phyloP scores from a whole-genome alignment of 2,329 filamentous ascomycete species.

The Capronia americana region DNA sequence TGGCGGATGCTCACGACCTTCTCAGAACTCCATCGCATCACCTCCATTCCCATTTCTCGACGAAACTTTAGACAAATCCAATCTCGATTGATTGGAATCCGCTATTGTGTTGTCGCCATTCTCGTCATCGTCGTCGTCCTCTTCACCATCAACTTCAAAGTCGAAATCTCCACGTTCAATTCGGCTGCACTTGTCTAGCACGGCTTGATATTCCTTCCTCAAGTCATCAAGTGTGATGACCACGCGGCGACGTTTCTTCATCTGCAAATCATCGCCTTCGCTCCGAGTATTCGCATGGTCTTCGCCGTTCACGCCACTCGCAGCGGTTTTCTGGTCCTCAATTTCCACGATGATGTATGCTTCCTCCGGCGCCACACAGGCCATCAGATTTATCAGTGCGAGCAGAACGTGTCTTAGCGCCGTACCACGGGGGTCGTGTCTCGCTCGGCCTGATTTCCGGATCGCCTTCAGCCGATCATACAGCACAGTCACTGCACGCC shows the following conservation, averaged over 20 bases:
- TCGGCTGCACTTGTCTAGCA: conserved; percentile 85
- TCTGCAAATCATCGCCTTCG: conserved; percentile 1
- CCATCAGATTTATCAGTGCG: conserved; percentile 90
- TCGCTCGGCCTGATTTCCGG: conserved; percentile 42
- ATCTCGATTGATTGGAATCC: conserved; percentile 26
- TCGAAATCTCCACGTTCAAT: conserved; percentile 91
- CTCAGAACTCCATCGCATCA: conserved; percentile 27
- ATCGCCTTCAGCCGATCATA: conserved; percentile 42
- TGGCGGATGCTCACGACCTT: background rate
- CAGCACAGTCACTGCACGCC: conserved; percentile 68
- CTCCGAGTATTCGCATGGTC: conserved; percentile 19
- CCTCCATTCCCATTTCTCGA: conserved; percentile 9
- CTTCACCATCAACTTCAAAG: conserved; percentile 58
- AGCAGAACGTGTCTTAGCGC: conserved; percentile 73
- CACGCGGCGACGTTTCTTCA: conserved; percentile 58
- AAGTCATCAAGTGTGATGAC: conserved; percentile 87
- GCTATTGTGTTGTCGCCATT: conserved; percentile 23
- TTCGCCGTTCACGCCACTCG: conserved; percentile 8
- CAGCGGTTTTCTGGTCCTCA: conserved; percentile 14
- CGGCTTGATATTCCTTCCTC: conserved; percentile 84
- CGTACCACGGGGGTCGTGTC: conserved; percentile 58
- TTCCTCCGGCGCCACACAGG: conserved; percentile 80
- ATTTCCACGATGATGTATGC: conserved; percentile 69
- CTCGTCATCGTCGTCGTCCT: conserved; percentile 34
- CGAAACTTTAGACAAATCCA: conserved; percentile 30